A percentile compares a stretch with the other conserved stretches of the same genome.
Conservation (phyloP, 2,329 filamentous ascomycete species). For the Fusarium dlaminii region DNA sequence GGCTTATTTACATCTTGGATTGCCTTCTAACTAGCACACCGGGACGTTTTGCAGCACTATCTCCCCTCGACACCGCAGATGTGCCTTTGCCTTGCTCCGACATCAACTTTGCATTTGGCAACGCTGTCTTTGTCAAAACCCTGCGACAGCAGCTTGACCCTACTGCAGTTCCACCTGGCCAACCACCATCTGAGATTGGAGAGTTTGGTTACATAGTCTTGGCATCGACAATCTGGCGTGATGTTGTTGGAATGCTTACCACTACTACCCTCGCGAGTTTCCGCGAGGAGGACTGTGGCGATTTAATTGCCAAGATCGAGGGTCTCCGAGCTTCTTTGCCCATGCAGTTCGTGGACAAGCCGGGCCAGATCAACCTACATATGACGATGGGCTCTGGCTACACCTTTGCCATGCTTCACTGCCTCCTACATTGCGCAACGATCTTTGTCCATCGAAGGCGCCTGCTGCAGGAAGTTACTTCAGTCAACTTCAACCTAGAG, state of each 20-base stretch:
- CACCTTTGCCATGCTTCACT: conserved; percentile 71
- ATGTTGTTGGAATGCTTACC: conserved; percentile 69
- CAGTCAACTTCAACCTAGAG: conserved; percentile 62
- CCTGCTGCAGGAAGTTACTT: conserved; percentile 66
- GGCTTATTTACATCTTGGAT: conserved; percentile 71
- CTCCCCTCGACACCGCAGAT: conserved; percentile 63
- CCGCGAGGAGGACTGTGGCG: conserved; percentile 62
- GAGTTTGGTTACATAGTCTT: conserved; percentile 71
- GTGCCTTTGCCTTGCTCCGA: conserved; percentile 68
- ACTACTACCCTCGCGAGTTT: conserved; percentile 62
- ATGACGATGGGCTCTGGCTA: conserved; percentile 72
- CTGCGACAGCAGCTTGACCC: conserved; percentile 54
- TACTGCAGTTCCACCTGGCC: conserved; percentile 48
- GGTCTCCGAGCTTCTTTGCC: conserved; percentile 63
- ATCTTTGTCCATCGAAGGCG: conserved; percentile 69
- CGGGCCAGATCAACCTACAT: conserved; percentile 68
- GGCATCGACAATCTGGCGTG: conserved; percentile 69
- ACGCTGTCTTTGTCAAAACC: conserved; percentile 67
- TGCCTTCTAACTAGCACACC: conserved; percentile 70
- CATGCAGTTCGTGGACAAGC: conserved; percentile 69
- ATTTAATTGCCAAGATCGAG: conserved; percentile 64
- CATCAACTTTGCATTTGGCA: conserved; percentile 71
- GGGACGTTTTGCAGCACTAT: conserved; percentile 66
- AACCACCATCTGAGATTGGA: conserved; percentile 61
- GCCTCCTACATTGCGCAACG: conserved; percentile 67